These are phyloP conservation scores for Pharus latifolius DNA, from an alignment of 176 grass and related monocot species.

Conservation along the genomic window DNA sequence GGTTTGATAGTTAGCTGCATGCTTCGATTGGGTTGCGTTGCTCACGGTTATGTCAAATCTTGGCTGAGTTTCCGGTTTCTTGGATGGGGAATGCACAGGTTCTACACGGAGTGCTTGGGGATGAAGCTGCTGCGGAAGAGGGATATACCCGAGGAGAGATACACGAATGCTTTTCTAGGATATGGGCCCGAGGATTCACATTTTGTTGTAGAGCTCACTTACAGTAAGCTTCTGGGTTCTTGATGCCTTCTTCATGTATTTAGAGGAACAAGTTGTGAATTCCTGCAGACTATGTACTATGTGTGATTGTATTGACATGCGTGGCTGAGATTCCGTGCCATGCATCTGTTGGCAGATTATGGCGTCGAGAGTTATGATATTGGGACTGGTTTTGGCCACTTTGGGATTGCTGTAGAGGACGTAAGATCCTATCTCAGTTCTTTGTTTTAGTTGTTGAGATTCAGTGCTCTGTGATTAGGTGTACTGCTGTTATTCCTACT, in stretches of 20 bases:
- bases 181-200: slow-evolving; percentile 93
- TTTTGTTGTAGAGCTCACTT: slow-evolving; percentile 89
- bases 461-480: neutral
- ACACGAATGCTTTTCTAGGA: slow-evolving; percentile 89
- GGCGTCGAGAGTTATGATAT: slow-evolving; percentile 78
- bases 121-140: slow-evolving; percentile 83
- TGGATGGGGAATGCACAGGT: slow-evolving; percentile 32
- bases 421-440: slow-evolving; percentile 36
- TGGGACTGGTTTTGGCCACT: slow-evolving; percentile 79
- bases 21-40: neutral
- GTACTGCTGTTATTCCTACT: neutral
- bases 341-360: slow-evolving; percentile 56
- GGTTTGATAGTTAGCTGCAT: neutral
- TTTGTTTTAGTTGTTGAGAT: neutral
- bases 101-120: slow-evolving; percentile 87
- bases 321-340: neutral
- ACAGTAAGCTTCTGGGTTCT: slow-evolving; percentile 49
- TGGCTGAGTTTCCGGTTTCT: too few species aligned
- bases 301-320: neutral
- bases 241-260: neutral
- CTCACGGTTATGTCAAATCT: neutral
- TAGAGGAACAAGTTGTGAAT: neutral
- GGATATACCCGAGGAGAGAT: slow-evolving; percentile 93
- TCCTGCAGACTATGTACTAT: neutral
- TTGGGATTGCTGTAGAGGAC: slow-evolving; percentile 90